Evolutionary conservation across 225 moss, liverwort and hornwort species (phyloP).

Genomic region (Bryum argenteum): DNA sequence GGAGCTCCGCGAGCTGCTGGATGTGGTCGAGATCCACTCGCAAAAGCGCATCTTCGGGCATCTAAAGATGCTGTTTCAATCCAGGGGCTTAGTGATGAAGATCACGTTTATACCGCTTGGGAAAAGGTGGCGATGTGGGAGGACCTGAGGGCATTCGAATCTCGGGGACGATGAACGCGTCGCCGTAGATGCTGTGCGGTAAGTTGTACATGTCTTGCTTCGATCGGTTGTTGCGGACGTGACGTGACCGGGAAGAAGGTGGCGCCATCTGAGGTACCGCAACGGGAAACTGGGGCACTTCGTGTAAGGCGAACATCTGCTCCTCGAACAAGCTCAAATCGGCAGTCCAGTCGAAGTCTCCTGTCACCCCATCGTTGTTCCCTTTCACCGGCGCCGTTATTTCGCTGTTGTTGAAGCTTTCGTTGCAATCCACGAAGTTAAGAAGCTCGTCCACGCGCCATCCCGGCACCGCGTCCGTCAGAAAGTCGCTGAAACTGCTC

Average conservation of each 20-base stretch:
- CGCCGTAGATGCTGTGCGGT: conserved; percentile 48
- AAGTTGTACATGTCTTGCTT: conserved; percentile 48
- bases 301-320: conserved; percentile 74
- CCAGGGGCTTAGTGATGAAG: conserved; percentile 20
- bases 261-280: conserved; percentile 29
- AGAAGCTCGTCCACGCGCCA: conserved; percentile 83
- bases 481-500: conserved; percentile 72
- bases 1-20: too few relatives aligned
- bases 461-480: conserved; percentile 70
- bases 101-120: conserved; percentile 45
- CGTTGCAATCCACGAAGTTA: conserved; percentile 67
- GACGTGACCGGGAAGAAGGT: conserved; percentile 26
- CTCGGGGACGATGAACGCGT: conserved; percentile 79
- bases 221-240: conserved; percentile 54
- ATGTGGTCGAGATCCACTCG: background rate
- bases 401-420: conserved; percentile 48
- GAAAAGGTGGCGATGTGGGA: conserved; percentile 5
- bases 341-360: conserved; percentile 82
- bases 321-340: conserved; percentile 85
- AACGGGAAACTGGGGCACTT: conserved; percentile 69
- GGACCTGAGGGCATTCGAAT: conserved; percentile 32
- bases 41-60: background rate
- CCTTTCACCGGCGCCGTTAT: conserved; percentile 63
- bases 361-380: conserved; percentile 47
- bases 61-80: conserved; percentile 25